A percentile compares a stretch with the other conserved stretches of the same genome.
These are phyloP conservation scores for Polyporus arcularius DNA, from an alignment of 768 basidiomycete species.

Conservation along the genomic window DNA sequence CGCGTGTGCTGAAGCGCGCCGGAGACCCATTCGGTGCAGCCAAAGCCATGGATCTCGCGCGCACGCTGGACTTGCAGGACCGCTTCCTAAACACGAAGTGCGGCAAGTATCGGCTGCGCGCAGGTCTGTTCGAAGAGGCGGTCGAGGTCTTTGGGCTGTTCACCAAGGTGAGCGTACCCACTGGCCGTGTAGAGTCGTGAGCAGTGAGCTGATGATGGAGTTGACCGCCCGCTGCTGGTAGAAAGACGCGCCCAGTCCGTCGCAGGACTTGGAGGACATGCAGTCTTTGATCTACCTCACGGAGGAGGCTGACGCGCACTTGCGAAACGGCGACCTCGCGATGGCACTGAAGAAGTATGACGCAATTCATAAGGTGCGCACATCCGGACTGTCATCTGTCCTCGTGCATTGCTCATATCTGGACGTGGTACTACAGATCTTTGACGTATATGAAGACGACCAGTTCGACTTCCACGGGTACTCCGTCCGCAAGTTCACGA, in stretches of 20 bases:
- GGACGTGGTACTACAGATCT: slow-evolving; percentile 49
- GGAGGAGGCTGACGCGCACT: slow-evolving; percentile 78
- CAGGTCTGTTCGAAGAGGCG: slow-evolving; percentile 79
- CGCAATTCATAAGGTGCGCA: slow-evolving; percentile 66
- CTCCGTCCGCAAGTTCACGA: slow-evolving; percentile 83
- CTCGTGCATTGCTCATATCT: too few species aligned
- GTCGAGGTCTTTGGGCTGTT: slow-evolving; percentile 78
- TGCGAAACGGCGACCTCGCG: slow-evolving; percentile 62
- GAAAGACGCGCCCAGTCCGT: slow-evolving; percentile 83
- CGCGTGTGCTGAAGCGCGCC: slow-evolving; percentile 80
- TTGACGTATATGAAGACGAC: slow-evolving; percentile 88
- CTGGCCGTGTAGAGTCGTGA: not conserved
- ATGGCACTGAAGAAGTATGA: slow-evolving; percentile 86
- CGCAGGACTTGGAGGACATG: slow-evolving; percentile 90
- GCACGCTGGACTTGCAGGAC: slow-evolving; percentile 89
- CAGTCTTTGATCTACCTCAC: slow-evolving; percentile 86
- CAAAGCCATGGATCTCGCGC: slow-evolving; percentile 73
- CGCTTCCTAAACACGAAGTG: slow-evolving; percentile 92
- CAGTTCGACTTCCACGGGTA: slow-evolving; percentile 99
- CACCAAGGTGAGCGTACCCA: slow-evolving; percentile 67
- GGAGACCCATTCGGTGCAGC: slow-evolving; percentile 83
- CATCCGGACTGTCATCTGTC: too few species aligned
- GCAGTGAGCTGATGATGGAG: not conserved
- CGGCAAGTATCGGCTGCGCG: slow-evolving; percentile 87
- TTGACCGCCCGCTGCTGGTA: slow-evolving; percentile 31